A percentile compares a stretch with the other conserved stretches of the same genome.
Evolutionary conservation across 192 early-diverging fungal species (phyloP).

Genomic region (Coemansia sp.): DNA sequence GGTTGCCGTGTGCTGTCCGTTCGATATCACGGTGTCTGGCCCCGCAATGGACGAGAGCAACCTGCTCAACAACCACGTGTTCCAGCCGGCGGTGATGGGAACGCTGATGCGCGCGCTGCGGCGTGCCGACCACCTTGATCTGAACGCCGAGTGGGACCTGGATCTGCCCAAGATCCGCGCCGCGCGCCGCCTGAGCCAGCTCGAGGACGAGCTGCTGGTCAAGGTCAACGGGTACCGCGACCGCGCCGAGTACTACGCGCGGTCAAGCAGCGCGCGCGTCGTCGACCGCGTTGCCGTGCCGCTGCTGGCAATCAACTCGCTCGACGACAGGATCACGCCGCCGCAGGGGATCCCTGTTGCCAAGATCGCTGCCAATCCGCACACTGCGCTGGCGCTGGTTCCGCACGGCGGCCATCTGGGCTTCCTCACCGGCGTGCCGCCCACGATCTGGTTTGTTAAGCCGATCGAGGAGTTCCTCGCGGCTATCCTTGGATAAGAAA

Average conservation of each 20-base stretch:
- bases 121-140: constrained; percentile 41
- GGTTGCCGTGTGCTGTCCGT: constrained; percentile 83
- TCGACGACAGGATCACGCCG: constrained; percentile 82
- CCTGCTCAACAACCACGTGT: constrained; percentile 57
- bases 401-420: constrained; percentile 87
- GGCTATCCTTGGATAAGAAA: constrained; percentile 45
- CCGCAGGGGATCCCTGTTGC: constrained; percentile 66
- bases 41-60: constrained; percentile 56
- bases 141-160: constrained; percentile 36
- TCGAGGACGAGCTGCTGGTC: constrained; percentile 74
- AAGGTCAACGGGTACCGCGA: constrained; percentile 70
- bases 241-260: constrained; percentile 74
- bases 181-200: constrained; percentile 69
- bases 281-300: constrained; percentile 70
- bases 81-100: constrained; percentile 59
- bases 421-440: constrained; percentile 59
- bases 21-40: constrained; percentile 64
- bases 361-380: constrained; percentile 73
- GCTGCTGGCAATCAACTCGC: constrained; percentile 75
- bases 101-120: constrained; percentile 55
- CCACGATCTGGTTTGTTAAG: constrained; percentile 61
- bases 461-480: constrained; percentile 67
- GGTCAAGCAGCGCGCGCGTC: constrained; percentile 57
- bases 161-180: constrained; percentile 55
- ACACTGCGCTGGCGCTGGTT: constrained; percentile 76